These are phyloP conservation scores for Backusella morwellensis DNA, from an alignment of 192 early-diverging fungal species.

Conservation along the genomic window DNA sequence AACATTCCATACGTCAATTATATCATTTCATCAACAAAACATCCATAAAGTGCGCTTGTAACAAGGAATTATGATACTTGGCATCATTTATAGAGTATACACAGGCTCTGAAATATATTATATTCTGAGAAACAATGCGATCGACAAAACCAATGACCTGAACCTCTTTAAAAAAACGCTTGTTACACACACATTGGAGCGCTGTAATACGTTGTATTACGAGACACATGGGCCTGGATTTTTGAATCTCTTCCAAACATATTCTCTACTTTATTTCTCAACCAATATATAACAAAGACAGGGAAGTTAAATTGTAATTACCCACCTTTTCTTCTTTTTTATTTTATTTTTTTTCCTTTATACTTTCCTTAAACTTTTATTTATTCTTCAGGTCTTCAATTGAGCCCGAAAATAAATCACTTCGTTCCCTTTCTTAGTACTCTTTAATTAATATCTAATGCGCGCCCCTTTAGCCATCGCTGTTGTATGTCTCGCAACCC, in stretches of 20 bases:
- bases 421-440: background rate
- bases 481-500: background rate
- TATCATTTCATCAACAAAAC: background rate
- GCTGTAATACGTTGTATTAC: background rate
- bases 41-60: background rate
- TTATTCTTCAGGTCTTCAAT: background rate
- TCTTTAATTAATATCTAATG: background rate
- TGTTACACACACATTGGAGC: background rate
- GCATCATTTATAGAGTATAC: background rate
- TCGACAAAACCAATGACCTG: background rate
- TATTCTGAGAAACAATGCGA: background rate
- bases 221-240: background rate
- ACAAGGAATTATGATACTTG: background rate
- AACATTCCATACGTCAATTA: background rate
- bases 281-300: background rate
- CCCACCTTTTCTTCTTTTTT: background rate
- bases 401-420: background rate
- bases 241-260: background rate
- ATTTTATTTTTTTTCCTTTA: background rate
- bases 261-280: background rate
- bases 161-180: background rate
- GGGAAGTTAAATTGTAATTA: background rate
- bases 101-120: background rate
- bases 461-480: slow-evolving; percentile 5
- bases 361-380: background rate